Evolutionary conservation across 2,329 filamentous ascomycete genomes (phyloP).

Genomic region (Stemphylium vesicarium): DNA sequence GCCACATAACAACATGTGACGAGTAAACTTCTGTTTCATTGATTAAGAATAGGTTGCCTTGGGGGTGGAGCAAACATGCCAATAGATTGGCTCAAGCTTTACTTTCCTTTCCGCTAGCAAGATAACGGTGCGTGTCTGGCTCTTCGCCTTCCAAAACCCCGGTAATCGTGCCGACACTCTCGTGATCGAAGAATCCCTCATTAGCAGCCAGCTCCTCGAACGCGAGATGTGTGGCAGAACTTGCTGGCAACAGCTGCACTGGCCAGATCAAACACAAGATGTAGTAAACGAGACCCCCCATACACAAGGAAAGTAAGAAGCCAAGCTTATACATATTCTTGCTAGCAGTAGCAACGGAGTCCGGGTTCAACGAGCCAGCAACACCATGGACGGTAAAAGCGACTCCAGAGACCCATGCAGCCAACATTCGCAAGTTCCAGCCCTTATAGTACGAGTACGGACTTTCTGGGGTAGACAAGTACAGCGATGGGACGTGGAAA

Average conservation of each 20-base stretch:
- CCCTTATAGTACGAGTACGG: constrained; percentile 29
- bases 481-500: constrained; percentile 27
- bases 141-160: constrained; percentile 23
- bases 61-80: too few relatives aligned
- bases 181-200: constrained; percentile 26
- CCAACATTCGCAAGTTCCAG: constrained; percentile 29
- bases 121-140: constrained; percentile 14
- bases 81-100: constrained; percentile 7
- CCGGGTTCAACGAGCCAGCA: constrained; percentile 21
- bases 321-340: constrained; percentile 31
- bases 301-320: constrained; percentile 19
- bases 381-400: constrained; percentile 29
- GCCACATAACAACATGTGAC: too few relatives aligned
- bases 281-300: constrained; percentile 26
- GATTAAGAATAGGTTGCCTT: too few relatives aligned
- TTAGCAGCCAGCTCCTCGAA: constrained; percentile 24
- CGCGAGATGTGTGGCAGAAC: constrained; percentile 9
- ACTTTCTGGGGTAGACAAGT: constrained; percentile 13
- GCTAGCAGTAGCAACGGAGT: constrained; percentile 18
- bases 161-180: constrained; percentile 20
- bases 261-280: constrained; percentile 22
- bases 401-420: constrained; percentile 24
- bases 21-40: too few relatives aligned
- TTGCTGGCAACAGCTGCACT: constrained; percentile 18
- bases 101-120: constrained; percentile 13